Percentiles rank a stretch among this genome's conserved stretches.
Conservation (phyloP, 2,329 filamentous ascomycete species). For the Xylaria multiplex region DNA sequence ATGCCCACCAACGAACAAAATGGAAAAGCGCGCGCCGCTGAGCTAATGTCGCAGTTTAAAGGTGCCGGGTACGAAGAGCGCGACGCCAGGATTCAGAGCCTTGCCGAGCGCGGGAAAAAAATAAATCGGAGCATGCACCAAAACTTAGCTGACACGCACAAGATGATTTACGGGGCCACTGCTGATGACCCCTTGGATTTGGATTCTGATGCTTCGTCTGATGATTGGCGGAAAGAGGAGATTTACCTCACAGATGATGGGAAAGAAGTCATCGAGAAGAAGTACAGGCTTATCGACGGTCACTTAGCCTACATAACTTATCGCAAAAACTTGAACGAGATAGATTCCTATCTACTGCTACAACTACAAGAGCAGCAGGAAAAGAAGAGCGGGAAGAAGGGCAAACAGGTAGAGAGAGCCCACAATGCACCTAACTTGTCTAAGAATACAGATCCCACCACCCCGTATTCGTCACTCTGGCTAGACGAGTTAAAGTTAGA, state of each 20-base stretch:
- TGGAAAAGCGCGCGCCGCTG: neutral
- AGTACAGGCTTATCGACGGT: conserved; percentile 32
- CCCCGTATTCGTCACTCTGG: neutral
- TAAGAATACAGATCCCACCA: neutral
- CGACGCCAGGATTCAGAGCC: neutral
- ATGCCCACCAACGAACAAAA: conserved; percentile 38
- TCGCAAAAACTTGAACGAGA: conserved; percentile 11
- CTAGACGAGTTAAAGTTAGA: neutral
- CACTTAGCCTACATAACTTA: conserved; percentile 39
- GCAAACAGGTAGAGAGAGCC: neutral
- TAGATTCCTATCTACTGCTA: conserved; percentile 17
- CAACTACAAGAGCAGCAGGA: conserved; percentile 15
- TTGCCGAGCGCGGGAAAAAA: neutral
- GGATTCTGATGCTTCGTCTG: neutral
- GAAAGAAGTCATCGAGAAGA: conserved; percentile 21
- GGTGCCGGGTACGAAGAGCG: neutral
- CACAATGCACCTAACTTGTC: neutral
- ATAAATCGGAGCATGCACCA: neutral
- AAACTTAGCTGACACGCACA: neutral
- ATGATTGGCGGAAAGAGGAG: conserved; percentile 8
- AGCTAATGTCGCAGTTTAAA: conserved; percentile 13
- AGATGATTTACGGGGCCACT: neutral
- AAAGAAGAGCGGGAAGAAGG: neutral
- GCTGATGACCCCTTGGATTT: no score
- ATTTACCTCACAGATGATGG: conserved; percentile 21